Conservation (phyloP, 345 rosid species). For the Durio zibethinus region DNA sequence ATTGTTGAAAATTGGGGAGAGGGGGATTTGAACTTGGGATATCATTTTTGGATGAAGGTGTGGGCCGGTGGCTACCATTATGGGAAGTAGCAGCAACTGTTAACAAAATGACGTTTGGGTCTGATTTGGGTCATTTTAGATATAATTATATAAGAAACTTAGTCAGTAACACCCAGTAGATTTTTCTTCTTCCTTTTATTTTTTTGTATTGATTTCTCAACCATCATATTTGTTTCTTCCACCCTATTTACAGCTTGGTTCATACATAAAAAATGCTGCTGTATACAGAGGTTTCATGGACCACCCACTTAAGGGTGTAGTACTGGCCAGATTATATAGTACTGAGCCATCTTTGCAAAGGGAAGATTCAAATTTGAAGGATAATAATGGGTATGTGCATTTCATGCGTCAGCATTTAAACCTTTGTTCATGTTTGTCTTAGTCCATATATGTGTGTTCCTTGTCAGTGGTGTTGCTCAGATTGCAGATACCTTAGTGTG, state of each 20-base stretch:
- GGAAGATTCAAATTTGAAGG: slow-evolving; percentile 32
- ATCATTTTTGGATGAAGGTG: not conserved
- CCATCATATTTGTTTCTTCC: not conserved
- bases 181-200: not conserved
- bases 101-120: not conserved
- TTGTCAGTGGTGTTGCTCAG: not conserved
- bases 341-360: slow-evolving; percentile 51
- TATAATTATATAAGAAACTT: not conserved
- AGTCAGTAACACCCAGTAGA: not conserved
- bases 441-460: not conserved
- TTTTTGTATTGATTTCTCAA: not conserved
- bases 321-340: slow-evolving; percentile 47
- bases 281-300: slow-evolving; percentile 33
- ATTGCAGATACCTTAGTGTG: not conserved
- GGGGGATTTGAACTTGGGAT: not conserved
- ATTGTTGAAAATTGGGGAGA: not conserved
- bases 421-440: not conserved
- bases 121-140: not conserved
- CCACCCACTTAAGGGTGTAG: slow-evolving; percentile 19
- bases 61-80: not conserved
- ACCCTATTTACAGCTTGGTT: slow-evolving; percentile 40
- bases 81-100: not conserved
- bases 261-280: slow-evolving; percentile 37
- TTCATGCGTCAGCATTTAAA: not conserved
- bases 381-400: slow-evolving; percentile 36